phyloP scores from a whole-genome alignment of 208 protist species.

The Acanthamoeba castellanii region DNA sequence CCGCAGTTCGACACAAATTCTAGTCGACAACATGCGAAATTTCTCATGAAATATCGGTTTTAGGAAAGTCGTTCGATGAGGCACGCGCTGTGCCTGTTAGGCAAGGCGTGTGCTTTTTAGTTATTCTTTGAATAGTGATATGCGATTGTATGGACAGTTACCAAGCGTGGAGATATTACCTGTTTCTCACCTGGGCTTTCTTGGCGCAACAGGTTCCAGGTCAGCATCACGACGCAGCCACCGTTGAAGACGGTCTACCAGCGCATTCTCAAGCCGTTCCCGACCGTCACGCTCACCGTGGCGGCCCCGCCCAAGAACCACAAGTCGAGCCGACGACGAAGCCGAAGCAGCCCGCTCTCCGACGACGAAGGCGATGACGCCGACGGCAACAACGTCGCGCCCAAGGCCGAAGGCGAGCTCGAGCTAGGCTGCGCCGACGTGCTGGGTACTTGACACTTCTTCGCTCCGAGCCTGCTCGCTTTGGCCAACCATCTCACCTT shows the following conservation, averaged over 20 bases:
- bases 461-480: background rate
- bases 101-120: background rate
- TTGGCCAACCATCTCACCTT: background rate
- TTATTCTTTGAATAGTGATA: background rate
- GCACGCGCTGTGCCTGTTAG: background rate
- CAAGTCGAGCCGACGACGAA: background rate
- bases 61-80: background rate
- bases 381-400: background rate
- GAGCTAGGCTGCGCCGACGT: background rate
- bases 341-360: background rate
- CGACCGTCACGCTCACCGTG: conserved; percentile 33
- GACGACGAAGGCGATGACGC: conserved; percentile 12
- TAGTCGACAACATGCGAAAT: background rate
- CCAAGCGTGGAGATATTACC: no score
- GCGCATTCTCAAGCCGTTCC: conserved; percentile 61
- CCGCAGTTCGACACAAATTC: background rate
- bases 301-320: background rate
- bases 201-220: background rate
- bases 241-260: conserved; percentile 59
- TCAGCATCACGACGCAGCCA: conserved; percentile 25
- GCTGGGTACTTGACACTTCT: background rate
- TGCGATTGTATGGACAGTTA: background rate
- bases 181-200: background rate
- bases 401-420: background rate
- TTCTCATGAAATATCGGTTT: background rate